A percentile compares a stretch with the other conserved stretches of the same genome.
Conservation (phyloP, 768 basidiomycete genomes). For the Russula virescens region DNA sequence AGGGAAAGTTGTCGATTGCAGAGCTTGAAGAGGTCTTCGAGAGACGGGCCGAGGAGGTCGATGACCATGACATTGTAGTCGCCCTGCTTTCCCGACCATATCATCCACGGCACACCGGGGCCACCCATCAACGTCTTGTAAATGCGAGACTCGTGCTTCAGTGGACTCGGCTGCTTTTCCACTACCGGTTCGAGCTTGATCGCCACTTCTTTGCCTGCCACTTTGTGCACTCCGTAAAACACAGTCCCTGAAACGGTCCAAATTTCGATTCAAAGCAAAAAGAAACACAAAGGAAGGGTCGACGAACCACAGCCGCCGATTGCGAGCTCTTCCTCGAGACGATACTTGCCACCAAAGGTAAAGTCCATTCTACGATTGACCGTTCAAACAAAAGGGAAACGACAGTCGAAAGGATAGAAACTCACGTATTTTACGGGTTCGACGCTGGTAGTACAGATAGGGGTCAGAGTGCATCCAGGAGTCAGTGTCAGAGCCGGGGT, state of each 20-base stretch:
- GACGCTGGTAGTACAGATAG: slow-evolving; percentile 1
- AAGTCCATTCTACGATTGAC: slow-evolving; percentile 29
- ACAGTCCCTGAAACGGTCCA: slow-evolving; percentile 50
- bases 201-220: slow-evolving; percentile 79
- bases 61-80: slow-evolving; percentile 98
- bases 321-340: slow-evolving; percentile 73
- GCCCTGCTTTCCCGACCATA: slow-evolving; percentile 87
- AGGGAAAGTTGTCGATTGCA: slow-evolving; percentile 90
- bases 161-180: slow-evolving; percentile 48
- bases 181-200: slow-evolving; percentile 74
- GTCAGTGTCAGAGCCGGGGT: background rate
- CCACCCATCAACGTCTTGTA: slow-evolving; percentile 90
- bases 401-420: background rate
- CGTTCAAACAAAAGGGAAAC: background rate
- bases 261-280: background rate
- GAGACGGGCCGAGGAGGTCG: slow-evolving; percentile 87
- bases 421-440: slow-evolving; percentile 7
- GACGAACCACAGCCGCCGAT: slow-evolving; percentile 70
- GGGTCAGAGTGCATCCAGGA: slow-evolving; percentile 7
- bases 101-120: slow-evolving; percentile 84
- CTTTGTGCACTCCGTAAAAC: slow-evolving; percentile 70
- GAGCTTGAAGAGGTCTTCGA: slow-evolving; percentile 83
- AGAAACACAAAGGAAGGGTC: background rate
- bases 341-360: slow-evolving; percentile 71
- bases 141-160: slow-evolving; percentile 86